Evolutionary conservation across 805 yeast species (phyloP).

Genomic region (Hanseniaspora lindneri): DNA sequence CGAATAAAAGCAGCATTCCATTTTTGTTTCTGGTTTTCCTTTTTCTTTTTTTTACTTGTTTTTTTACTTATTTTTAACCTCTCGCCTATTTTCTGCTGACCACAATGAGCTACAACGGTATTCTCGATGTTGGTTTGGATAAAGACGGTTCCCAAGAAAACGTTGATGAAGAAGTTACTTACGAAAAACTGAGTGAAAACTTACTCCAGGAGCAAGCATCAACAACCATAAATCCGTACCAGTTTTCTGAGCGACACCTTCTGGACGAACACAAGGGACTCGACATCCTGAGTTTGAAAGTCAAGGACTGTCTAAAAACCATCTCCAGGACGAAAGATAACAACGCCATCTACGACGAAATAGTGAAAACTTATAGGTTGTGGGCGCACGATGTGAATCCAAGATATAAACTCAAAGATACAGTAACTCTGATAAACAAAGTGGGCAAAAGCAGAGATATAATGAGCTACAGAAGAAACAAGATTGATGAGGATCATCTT

Average conservation of each 20-base stretch:
- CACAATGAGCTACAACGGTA: conserved; percentile 11
- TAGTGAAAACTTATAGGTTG: conserved; percentile 49
- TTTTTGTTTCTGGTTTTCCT: too few relatives aligned
- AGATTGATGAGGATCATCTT: conserved; percentile 30
- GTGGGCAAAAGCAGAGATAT: conserved; percentile 38
- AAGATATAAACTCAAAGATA: conserved; percentile 64
- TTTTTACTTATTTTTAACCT: too few relatives aligned
- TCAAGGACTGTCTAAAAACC: conserved; percentile 27
- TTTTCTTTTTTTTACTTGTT: too few relatives aligned
- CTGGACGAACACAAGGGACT: conserved; percentile 20
- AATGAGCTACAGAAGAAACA: conserved; percentile 33
- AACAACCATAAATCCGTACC: neutral
- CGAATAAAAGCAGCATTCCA: too few relatives aligned
- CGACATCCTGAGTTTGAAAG: conserved; percentile 40
- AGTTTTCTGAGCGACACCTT: conserved; percentile 16
- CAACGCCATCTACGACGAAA: conserved; percentile 13
- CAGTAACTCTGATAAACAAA: conserved; percentile 41
- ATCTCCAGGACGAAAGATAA: conserved; percentile 1
- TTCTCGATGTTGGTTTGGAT: conserved; percentile 8
- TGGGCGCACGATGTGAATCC: conserved; percentile 75
- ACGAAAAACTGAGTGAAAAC: neutral
- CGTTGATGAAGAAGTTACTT: neutral
- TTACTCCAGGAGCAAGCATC: too few relatives aligned
- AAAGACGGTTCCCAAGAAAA: neutral
- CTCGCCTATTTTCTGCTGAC: too few relatives aligned